Base-by-base conservation (phyloP, 2,329 filamentous ascomycete genomes). In the Claviceps sp. region DNA sequence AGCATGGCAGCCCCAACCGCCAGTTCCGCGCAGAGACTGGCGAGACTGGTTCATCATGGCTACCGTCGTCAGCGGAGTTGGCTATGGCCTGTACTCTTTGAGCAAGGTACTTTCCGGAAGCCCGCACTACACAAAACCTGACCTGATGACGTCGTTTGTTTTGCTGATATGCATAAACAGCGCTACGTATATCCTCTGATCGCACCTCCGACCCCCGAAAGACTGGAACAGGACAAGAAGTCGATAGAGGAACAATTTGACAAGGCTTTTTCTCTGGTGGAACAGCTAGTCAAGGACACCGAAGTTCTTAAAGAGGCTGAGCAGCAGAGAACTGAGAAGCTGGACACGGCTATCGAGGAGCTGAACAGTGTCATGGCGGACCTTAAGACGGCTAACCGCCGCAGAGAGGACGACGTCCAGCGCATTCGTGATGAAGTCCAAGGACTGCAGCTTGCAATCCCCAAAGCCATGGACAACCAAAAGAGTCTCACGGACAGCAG, bases 11-110 rank as follows among this genome's bases (percentile, higher is more conserved):
- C 73, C 73, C 34, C 71, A 78, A 3, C 76, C 76, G 1, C 73
- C 77, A 52, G 70, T 82, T 2, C 89, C 89, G 3, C 84, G 82
- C 64, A 77, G 93, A 63, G 93, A 98, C 70, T 98, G 93, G 93
- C 80, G 94, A 55, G 93, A 98, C 65, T 97, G 89, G 86, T 98
- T 98, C 70, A 97, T 98, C 68, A 95, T 97, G 88, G 93, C 93
- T 7, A 98, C 93, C 0, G 87, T 97, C 13, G 85, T 94, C 56
- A 85, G 89, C 53, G 88, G 90, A 48, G 84, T 96, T 20, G 79
- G 88, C 41, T 97, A 96, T 63, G 91, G 90, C 0, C 70, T 95
- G 22, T 98, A 93, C 65, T 80, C 84, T 57, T 78, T 96, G 16
- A 87, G 89, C 55, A 94, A 94, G 79, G 86, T 88, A 72, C 40